Evolutionary conservation across 2,329 filamentous ascomycete genomes (phyloP).

Genomic region (Tolypocladium pustulatum): DNA sequence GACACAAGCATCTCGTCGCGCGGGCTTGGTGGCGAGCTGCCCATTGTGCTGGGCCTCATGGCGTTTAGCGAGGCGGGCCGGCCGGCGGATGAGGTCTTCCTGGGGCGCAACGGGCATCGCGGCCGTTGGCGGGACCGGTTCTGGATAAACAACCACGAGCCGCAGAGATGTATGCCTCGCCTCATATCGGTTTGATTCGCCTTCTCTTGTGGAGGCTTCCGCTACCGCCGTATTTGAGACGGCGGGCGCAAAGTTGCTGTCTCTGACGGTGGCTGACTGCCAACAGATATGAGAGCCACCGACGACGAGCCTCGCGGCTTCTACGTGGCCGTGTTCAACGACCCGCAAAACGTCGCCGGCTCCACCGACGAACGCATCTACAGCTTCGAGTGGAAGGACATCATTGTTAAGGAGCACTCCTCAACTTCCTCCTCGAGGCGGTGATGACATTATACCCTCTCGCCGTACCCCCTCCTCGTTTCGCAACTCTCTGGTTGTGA

Average conservation of each 20-base stretch:
- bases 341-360: slow-evolving; percentile 15
- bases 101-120: slow-evolving; percentile 5
- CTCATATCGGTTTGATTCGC: background rate
- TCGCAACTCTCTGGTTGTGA: background rate
- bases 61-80: slow-evolving; percentile 16
- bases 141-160: slow-evolving; percentile 12
- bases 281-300: slow-evolving; percentile 12
- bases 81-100: slow-evolving; percentile 12
- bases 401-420: slow-evolving; percentile 11
- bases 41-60: slow-evolving; percentile 29
- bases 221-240: background rate
- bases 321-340: slow-evolving; percentile 21
- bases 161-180: slow-evolving; percentile 16
- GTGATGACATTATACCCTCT: background rate
- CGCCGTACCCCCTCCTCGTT: too few relatives aligned
- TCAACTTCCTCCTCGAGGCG: background rate
- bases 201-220: too few relatives aligned
- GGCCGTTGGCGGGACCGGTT: slow-evolving; percentile 13
- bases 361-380: slow-evolving; percentile 15
- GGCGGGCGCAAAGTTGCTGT: background rate
- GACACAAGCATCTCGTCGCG: slow-evolving; percentile 7
- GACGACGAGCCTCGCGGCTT: slow-evolving; percentile 19
- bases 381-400: slow-evolving; percentile 14
- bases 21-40: slow-evolving; percentile 26
- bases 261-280: background rate